phyloP scores from a whole-genome alignment of 1,284 basidiomycete genomes.

The Coniophora puteana region DNA sequence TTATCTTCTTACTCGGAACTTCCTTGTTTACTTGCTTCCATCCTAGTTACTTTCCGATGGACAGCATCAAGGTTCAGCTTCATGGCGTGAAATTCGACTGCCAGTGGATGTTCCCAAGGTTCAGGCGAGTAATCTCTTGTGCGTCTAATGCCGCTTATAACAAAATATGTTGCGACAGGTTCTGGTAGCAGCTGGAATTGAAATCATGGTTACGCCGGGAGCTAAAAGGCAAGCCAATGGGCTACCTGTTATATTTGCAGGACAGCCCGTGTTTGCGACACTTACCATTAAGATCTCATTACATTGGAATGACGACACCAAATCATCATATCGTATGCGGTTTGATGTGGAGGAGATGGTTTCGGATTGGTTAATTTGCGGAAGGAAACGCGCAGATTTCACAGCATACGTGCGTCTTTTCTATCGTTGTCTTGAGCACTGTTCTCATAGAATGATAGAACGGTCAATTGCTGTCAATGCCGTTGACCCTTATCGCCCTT shows the following conservation, averaged over 20 bases:
- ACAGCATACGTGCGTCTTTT: slow-evolving; percentile 49
- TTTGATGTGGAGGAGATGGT: slow-evolving; percentile 77
- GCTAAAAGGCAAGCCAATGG: too few species aligned
- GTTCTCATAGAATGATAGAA: slow-evolving; percentile 39
- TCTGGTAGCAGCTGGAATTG: slow-evolving; percentile 62
- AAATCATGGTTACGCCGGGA: too few species aligned
- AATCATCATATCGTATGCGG: slow-evolving; percentile 50
- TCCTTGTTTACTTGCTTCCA: too few species aligned
- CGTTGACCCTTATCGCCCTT: slow-evolving; percentile 72
- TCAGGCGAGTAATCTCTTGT: slow-evolving; percentile 47
- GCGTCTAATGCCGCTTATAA: slow-evolving; percentile 1
- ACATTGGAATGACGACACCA: slow-evolving; percentile 61
- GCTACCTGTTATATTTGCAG: slow-evolving; percentile 60
- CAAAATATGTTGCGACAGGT: slow-evolving; percentile 43
- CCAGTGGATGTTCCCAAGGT: slow-evolving; percentile 82
- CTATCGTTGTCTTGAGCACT: not conserved
- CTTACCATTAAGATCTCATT: slow-evolving; percentile 67
- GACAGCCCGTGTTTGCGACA: slow-evolving; percentile 68
- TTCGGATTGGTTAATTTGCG: slow-evolving; percentile 80
- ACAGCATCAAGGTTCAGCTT: slow-evolving; percentile 9
- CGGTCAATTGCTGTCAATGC: slow-evolving; percentile 47
- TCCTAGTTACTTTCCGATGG: slow-evolving; percentile 19
- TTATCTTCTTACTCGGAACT: slow-evolving; percentile 5
- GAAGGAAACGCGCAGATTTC: slow-evolving; percentile 76
- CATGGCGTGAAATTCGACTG: slow-evolving; percentile 70